Evolutionary conservation across 179 eudicot species (phyloP).

Genomic region (Pouteria campechiana): DNA sequence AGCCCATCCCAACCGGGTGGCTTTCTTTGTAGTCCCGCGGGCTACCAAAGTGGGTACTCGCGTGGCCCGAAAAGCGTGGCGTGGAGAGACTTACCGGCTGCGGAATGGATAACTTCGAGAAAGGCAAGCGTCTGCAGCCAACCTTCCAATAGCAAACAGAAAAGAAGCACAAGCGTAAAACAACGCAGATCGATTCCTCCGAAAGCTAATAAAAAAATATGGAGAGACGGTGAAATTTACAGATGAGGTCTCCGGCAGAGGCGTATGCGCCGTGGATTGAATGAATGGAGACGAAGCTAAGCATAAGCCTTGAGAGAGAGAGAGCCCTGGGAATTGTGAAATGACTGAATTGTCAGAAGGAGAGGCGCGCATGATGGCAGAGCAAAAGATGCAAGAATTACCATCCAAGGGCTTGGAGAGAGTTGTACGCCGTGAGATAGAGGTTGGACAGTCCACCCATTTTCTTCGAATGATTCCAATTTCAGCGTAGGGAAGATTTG

Average conservation of each 20-base stretch:
- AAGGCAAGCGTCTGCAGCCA: constrained; percentile 58
- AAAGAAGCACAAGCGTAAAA: background rate
- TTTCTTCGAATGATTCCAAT: too few relatives aligned
- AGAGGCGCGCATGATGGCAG: background rate
- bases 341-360: too few relatives aligned
- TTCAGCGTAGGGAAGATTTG: too few relatives aligned
- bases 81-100: constrained; percentile 31
- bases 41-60: background rate
- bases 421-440: constrained; percentile 70
- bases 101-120: constrained; percentile 88
- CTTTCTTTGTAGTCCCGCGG: too few relatives aligned
- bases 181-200: background rate
- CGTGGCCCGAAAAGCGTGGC: background rate
- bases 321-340: constrained; percentile 38
- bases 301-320: constrained; percentile 21
- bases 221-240: constrained; percentile 16
- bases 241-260: constrained; percentile 52
- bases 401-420: constrained; percentile 68
- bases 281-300: constrained; percentile 20
- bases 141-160: constrained; percentile 28
- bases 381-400: constrained; percentile 10
- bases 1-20: too few relatives aligned
- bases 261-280: constrained; percentile 46
- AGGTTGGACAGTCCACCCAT: constrained; percentile 30
- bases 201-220: background rate